Evolutionary conservation across 1,284 basidiomycete genomes (phyloP).

Genomic region (Puccinia polysora): DNA sequence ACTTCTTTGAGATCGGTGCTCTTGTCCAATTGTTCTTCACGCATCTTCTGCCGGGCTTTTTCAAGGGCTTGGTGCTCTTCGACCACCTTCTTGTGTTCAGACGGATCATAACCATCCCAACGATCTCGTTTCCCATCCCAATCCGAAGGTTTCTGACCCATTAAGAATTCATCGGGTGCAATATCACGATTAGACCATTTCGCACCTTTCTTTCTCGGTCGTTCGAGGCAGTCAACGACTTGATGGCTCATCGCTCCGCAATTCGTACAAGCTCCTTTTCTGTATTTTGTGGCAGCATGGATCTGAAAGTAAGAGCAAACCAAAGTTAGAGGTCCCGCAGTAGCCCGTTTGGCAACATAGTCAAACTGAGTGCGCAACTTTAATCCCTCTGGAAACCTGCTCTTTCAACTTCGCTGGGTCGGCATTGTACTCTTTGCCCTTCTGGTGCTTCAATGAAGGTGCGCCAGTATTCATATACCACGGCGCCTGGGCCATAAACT

Average conservation of each 20-base stretch:
- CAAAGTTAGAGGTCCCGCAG: neutral
- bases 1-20: conserved; percentile 69
- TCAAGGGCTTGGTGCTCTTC: conserved; percentile 93
- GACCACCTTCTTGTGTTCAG: conserved; percentile 77
- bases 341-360: too few relatives aligned
- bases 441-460: conserved; percentile 86
- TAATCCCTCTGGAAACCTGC: conserved; percentile 88
- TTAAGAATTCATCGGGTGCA: conserved; percentile 80
- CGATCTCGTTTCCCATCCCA: conserved; percentile 95
- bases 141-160: conserved; percentile 59
- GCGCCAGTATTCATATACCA: conserved; percentile 94
- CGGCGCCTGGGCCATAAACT: conserved; percentile 69
- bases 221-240: conserved; percentile 84
- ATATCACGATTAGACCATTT: conserved; percentile 88
- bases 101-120: conserved; percentile 96
- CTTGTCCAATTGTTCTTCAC: conserved; percentile 96
- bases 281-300: conserved; percentile 87
- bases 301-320: conserved; percentile 56
- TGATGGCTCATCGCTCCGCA: conserved; percentile 96
- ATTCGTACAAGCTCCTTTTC: conserved; percentile 97
- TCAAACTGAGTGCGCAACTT: conserved; percentile 54
- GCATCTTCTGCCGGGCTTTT: conserved; percentile 75
- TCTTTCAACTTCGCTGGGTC: conserved; percentile 69
- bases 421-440: conserved; percentile 60
- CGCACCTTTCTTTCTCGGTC: conserved; percentile 91